Evolutionary conservation across 495 filamentous ascomycete genomes (phyloP).

Genomic region (Aspergillus ostianus): DNA sequence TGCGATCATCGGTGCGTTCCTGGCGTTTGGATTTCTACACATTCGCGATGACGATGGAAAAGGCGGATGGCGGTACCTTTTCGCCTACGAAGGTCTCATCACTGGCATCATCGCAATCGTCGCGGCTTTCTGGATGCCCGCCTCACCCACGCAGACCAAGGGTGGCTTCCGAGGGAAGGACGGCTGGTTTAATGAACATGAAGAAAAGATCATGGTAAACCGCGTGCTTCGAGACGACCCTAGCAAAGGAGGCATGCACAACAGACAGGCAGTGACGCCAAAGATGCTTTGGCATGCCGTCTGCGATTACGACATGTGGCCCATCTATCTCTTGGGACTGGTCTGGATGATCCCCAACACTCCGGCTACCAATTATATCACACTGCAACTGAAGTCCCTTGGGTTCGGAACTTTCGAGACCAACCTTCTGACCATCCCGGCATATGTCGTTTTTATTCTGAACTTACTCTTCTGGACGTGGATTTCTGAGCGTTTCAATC

Average conservation of each 20-base stretch:
- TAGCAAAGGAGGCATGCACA: conserved; percentile 61
- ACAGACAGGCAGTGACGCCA: conserved; percentile 58
- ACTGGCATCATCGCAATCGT: conserved; percentile 64
- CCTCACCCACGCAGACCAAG: conserved; percentile 68
- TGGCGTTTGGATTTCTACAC: conserved; percentile 71
- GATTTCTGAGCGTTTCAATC: conserved; percentile 52
- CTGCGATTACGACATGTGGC: conserved; percentile 71
- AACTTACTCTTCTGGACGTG: conserved; percentile 49
- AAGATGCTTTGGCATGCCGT: conserved; percentile 57
- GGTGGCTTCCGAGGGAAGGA: conserved; percentile 67
- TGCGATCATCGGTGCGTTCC: conserved; percentile 62
- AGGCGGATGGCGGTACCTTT: conserved; percentile 74
- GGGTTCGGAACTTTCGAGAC: conserved; percentile 67
- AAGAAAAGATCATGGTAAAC: conserved; percentile 71
- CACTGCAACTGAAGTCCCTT: conserved; percentile 55
- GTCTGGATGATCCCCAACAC: conserved; percentile 53
- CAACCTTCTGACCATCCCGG: conserved; percentile 68
- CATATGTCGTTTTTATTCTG: conserved; percentile 48
- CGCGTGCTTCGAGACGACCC: conserved; percentile 74
- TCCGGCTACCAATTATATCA: conserved; percentile 58
- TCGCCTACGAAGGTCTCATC: conserved; percentile 51
- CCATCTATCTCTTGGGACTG: conserved; percentile 64
- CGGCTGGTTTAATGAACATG: conserved; percentile 68
- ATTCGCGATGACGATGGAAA: conserved; percentile 57
- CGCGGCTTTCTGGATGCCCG: conserved; percentile 66